These are phyloP conservation scores for Wickerhamiella occidentalis DNA, from an alignment of 805 yeast species.

Conservation along the genomic window DNA sequence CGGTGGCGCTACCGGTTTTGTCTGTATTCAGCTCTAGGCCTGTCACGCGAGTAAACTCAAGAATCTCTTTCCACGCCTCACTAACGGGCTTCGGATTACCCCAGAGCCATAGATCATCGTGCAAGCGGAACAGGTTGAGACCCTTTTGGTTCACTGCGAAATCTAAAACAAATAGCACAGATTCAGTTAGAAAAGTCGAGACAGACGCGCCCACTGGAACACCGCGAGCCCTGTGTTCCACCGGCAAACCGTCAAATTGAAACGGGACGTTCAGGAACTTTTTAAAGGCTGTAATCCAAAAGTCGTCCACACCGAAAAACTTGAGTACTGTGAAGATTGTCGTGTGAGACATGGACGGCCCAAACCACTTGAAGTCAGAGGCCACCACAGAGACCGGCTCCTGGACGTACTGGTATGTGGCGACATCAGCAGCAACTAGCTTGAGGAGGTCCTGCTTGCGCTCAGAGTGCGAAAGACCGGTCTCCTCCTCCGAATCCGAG, in stretches of 20 bases:
- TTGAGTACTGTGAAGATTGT: not conserved
- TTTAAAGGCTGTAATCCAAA: not conserved
- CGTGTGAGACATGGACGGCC: slow-evolving; percentile 6
- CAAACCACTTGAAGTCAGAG: slow-evolving; percentile 12
- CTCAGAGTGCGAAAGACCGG: not conserved
- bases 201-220: not conserved
- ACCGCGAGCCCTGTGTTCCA: not conserved
- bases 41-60: not conserved
- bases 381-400: not conserved
- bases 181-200: not conserved
- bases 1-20: slow-evolving; percentile 1
- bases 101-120: slow-evolving; percentile 7
- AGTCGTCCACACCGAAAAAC: slow-evolving; percentile 3
- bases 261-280: not conserved
- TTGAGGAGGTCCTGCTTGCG: not conserved
- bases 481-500: not conserved
- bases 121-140: not conserved
- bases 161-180: slow-evolving; percentile 5
- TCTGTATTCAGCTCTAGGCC: slow-evolving; percentile 5
- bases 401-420: not conserved
- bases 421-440: not conserved
- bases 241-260: not conserved
- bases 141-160: not conserved
- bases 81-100: not conserved
- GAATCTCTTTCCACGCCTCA: slow-evolving; percentile 1